Percentiles rank a stretch among this genome's conserved stretches.
phyloP scores from a whole-genome alignment of 1,284 basidiomycete species.

The Pseudozyma pruni region DNA sequence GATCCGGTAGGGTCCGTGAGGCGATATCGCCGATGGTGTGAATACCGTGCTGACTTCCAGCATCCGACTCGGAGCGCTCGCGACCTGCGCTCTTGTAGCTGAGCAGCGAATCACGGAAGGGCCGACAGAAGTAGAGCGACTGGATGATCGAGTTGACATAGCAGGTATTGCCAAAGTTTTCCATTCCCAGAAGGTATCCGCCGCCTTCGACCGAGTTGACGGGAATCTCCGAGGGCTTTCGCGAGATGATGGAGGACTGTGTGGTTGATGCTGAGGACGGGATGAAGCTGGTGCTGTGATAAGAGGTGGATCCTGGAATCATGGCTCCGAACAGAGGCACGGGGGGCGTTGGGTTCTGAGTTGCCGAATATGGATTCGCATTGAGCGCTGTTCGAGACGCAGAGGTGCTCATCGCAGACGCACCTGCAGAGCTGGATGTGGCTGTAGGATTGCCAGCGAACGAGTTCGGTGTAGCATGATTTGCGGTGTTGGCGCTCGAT shows the following conservation, averaged over 20 bases:
- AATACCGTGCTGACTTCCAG: constrained; percentile 6
- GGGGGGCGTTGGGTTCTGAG: constrained; percentile 5
- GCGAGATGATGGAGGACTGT: constrained; percentile 24
- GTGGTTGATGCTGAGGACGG: constrained; percentile 34
- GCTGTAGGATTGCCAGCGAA: constrained; percentile 4
- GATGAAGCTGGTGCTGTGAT: constrained; percentile 46
- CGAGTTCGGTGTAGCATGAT: constrained; percentile 4
- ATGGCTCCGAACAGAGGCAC: constrained; percentile 33
- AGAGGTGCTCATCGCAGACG: constrained; percentile 15
- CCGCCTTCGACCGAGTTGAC: constrained; percentile 38
- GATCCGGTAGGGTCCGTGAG: constrained; percentile 13
- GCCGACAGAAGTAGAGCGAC: constrained; percentile 87
- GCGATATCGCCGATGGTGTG: constrained; percentile 9
- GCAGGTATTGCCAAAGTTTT: constrained; percentile 67
- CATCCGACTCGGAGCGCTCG: constrained; percentile 20
- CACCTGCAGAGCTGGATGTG: constrained; percentile 16
- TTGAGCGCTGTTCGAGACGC: constrained; percentile 28
- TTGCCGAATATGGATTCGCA: constrained; percentile 21
- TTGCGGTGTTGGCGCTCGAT: constrained; percentile 5
- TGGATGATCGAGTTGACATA: constrained; percentile 98
- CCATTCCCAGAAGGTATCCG: constrained; percentile 57
- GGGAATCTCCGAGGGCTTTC: constrained; percentile 36
- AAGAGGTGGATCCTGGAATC: constrained; percentile 22
- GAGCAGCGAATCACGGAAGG: constrained; percentile 79
- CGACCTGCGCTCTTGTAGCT: constrained; percentile 26